Conservation (phyloP, 2,329 filamentous ascomycete species). For the Colletotrichum tofieldiae region DNA sequence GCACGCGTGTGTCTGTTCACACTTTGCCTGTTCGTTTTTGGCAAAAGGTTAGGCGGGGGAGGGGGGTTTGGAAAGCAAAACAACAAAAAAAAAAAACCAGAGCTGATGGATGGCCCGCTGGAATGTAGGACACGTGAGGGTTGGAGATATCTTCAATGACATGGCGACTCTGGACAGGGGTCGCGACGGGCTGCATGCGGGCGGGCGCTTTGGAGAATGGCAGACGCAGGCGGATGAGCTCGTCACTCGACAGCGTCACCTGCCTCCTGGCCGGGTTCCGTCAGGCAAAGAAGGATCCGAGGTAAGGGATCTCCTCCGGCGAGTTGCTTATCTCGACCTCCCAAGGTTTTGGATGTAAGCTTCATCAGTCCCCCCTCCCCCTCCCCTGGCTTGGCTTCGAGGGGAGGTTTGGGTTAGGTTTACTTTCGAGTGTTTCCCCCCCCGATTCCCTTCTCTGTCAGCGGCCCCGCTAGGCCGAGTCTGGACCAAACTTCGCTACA, state of each 20-base stretch:
- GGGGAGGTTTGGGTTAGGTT: slow-evolving; percentile 2
- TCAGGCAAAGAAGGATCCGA: too few relatives aligned
- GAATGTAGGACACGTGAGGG: not conserved
- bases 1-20: not conserved
- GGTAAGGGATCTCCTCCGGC: not conserved
- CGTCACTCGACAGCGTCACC: too few relatives aligned
- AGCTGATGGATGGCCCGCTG: not conserved
- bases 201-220: too few relatives aligned
- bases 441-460: not conserved
- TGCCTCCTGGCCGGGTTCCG: not conserved
- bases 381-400: not conserved
- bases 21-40: slow-evolving; percentile 2
- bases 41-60: not conserved
- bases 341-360: not conserved
- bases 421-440: not conserved
- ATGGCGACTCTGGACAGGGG: not conserved
- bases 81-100: not conserved
- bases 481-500: not conserved
- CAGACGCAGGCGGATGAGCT: too few relatives aligned
- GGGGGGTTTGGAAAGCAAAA: not conserved
- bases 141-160: not conserved
- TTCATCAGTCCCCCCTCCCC: not conserved
- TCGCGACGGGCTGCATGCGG: too few relatives aligned
- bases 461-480: slow-evolving; percentile 1
- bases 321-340: not conserved